phyloP scores from a whole-genome alignment of 2,329 filamentous ascomycete species.

The Ceratocystis lukuohia region DNA sequence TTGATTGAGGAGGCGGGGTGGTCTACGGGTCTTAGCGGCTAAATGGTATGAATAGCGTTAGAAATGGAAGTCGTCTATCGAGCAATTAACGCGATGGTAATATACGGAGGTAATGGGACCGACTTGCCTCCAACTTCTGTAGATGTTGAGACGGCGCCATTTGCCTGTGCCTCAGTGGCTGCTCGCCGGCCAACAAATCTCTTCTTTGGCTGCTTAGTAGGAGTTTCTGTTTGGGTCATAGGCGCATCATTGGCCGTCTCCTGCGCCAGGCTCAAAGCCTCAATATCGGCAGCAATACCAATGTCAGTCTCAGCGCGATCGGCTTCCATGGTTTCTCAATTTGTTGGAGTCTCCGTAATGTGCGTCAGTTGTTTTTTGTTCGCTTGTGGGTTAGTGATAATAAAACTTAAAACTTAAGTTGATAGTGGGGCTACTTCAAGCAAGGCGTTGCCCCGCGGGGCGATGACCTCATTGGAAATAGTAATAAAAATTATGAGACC shows the following conservation, averaged over 20 bases:
- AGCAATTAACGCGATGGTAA: no score
- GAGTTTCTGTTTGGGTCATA: conserved; percentile 8
- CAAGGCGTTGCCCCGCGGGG: conserved; percentile 10
- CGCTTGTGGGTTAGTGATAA: not conserved
- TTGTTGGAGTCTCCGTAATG: not conserved
- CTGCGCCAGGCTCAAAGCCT: conserved; percentile 26
- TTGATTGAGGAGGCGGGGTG: conserved; percentile 74
- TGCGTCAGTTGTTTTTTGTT: not conserved
- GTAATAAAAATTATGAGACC: no score
- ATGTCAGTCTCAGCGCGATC: conserved; percentile 58
- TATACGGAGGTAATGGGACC: not conserved
- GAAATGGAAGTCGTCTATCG: no score
- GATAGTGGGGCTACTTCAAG: conserved; percentile 19
- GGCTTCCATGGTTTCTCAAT: conserved; percentile 55
- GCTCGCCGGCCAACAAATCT: conserved; percentile 77
- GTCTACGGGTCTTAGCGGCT: conserved; percentile 60
- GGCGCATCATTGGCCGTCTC: conserved; percentile 22
- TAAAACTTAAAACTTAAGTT: conserved; percentile 12
- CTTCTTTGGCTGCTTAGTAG: conserved; percentile 66
- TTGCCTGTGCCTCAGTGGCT: conserved; percentile 38
- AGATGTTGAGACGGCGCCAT: conserved; percentile 12
- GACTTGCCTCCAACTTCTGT: conserved; percentile 18
- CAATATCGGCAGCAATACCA: conserved; percentile 54
- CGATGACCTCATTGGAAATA: not conserved
- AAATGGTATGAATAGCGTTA: not conserved